Conservation (phyloP, 352 stramenopile genomes). For the Phytopythium cucurbitacearum region DNA sequence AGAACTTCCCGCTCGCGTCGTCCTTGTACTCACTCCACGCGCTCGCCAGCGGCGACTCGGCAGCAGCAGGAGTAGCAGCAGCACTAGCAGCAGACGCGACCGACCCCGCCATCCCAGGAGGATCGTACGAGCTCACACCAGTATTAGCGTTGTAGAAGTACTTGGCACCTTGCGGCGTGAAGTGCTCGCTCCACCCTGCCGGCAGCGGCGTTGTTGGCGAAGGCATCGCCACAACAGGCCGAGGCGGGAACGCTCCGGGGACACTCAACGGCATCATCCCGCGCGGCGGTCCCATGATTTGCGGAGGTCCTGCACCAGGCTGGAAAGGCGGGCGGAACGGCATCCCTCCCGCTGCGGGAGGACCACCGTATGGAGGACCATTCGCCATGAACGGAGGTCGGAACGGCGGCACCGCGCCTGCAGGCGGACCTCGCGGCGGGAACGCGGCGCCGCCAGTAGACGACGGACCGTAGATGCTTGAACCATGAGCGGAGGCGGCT, state of each 20-base stretch:
- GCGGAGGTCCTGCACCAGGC: slow-evolving; percentile 3
- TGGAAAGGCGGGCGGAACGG: slow-evolving; percentile 18
- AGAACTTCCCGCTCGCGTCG: slow-evolving; percentile 54
- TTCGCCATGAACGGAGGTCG: slow-evolving; percentile 13
- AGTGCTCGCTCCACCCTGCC: slow-evolving; percentile 55
- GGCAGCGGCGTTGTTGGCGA: slow-evolving; percentile 13
- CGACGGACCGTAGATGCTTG: not conserved
- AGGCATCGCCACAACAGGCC: not conserved
- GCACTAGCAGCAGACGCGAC: not conserved
- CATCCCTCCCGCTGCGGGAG: not conserved
- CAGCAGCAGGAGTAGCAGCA: not conserved
- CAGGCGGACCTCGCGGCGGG: slow-evolving; percentile 12
- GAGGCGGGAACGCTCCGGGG: too few species aligned
- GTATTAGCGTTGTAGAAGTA: slow-evolving; percentile 66
- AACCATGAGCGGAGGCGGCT: too few species aligned
- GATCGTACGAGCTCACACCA: slow-evolving; percentile 62
- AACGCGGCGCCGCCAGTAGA: slow-evolving; percentile 10
- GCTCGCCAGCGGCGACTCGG: slow-evolving; percentile 1
- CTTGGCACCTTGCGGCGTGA: slow-evolving; percentile 40
- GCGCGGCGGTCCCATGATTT: slow-evolving; percentile 12
- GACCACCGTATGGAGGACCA: slow-evolving; percentile 9
- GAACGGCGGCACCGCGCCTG: slow-evolving; percentile 17
- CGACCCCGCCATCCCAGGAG: slow-evolving; percentile 9
- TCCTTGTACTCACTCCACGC: slow-evolving; percentile 84
- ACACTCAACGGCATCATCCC: not conserved